phyloP scores from a whole-genome alignment of 768 basidiomycete genomes.

The Punctularia strigosozonata region DNA sequence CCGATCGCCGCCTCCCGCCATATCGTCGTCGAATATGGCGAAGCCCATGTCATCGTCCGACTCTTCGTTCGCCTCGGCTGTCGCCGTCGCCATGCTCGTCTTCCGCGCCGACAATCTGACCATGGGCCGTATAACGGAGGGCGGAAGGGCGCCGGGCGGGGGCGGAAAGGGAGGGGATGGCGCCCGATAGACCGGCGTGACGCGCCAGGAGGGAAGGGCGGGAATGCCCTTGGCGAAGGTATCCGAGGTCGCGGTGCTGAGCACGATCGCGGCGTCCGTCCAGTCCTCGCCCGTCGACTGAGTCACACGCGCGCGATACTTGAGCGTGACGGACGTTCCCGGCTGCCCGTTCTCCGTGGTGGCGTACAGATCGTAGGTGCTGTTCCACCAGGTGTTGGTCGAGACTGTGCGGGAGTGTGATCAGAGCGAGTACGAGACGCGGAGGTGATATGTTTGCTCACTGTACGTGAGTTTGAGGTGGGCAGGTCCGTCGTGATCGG shows the following conservation, averaged over 20 bases:
- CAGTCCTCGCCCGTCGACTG: constrained; percentile 56
- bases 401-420: constrained; percentile 29
- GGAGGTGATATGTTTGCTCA: constrained; percentile 14
- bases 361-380: constrained; percentile 49
- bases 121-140: no score
- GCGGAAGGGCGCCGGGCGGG: no score
- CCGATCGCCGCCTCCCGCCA: no score
- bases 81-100: no score
- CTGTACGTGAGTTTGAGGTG: constrained; percentile 43
- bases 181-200: no score
- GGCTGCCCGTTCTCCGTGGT: constrained; percentile 28
- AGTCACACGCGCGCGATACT: constrained; percentile 40
- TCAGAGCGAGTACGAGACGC: background rate
- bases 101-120: no score
- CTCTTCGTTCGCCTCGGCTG: no score
- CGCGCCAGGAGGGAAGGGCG: background rate
- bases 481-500: constrained; percentile 23
- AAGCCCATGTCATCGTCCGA: no score
- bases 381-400: constrained; percentile 34
- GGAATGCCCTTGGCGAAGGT: constrained; percentile 9
- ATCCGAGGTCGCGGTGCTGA: constrained; percentile 37
- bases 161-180: no score
- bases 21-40: no score
- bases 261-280: constrained; percentile 33
- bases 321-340: constrained; percentile 30